Evolutionary conservation across 176 grass and related monocot genomes (phyloP).

Genomic region (Oryza longistaminata): DNA sequence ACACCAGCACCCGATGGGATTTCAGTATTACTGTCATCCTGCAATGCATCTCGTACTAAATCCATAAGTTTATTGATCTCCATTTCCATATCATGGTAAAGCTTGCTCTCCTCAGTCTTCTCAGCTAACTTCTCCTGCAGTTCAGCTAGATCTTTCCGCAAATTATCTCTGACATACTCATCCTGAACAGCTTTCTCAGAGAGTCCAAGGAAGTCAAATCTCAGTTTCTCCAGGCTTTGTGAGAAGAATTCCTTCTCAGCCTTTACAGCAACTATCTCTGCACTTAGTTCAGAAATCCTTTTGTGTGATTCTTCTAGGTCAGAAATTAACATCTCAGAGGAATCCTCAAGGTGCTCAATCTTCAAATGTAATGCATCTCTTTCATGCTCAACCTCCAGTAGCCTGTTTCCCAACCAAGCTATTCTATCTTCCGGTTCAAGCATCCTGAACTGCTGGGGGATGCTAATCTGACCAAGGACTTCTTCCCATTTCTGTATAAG

Average conservation of each 20-base stretch:
- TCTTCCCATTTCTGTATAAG: conserved; percentile 94
- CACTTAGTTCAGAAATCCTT: conserved; percentile 86
- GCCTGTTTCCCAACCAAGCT: conserved; percentile 64
- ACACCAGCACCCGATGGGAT: conserved; percentile 43
- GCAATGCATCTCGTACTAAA: conserved; percentile 58
- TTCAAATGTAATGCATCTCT: conserved; percentile 77
- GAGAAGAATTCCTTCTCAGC: conserved; percentile 87
- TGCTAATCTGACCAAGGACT: conserved; percentile 62
- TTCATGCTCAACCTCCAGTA: conserved; percentile 72
- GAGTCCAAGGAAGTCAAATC: conserved; percentile 76
- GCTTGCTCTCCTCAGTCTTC: conserved; percentile 55
- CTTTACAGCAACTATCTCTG: conserved; percentile 76
- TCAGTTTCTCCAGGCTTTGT: conserved; percentile 76
- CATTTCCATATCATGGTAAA: conserved; percentile 53
- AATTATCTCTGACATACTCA: conserved; percentile 73
- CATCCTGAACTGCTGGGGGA: conserved; percentile 64
- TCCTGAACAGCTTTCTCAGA: conserved; percentile 73
- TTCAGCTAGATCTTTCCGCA: conserved; percentile 67
- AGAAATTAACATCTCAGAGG: conserved; percentile 85
- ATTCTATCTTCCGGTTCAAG: conserved; percentile 75
- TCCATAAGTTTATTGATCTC: conserved; percentile 59
- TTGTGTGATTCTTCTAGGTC: conserved; percentile 89
- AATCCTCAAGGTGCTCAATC: conserved; percentile 94
- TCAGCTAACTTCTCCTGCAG: conserved; percentile 71
- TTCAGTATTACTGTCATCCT: conserved; percentile 41